Conservation (phyloP, 1,284 basidiomycete genomes). For the Acaromyces ingoldii region DNA sequence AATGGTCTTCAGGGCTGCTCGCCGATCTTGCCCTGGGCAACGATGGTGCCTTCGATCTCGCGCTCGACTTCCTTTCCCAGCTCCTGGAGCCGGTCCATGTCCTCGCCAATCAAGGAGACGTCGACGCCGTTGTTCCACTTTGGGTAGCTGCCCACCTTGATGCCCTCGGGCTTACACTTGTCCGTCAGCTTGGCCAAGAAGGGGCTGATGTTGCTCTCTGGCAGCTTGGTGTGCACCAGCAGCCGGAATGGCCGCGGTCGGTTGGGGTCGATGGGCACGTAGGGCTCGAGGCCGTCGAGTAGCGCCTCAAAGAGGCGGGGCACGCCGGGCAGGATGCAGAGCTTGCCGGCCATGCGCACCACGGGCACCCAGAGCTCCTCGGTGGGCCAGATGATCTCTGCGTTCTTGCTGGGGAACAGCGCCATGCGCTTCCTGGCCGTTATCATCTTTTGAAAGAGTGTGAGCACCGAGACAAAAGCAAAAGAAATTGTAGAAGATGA, state of each 20-base stretch:
- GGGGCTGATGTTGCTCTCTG: slow-evolving; percentile 58
- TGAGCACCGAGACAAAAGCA: neutral
- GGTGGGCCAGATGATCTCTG: slow-evolving; percentile 36
- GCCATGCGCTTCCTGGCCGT: slow-evolving; percentile 45
- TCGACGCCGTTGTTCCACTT: slow-evolving; percentile 60
- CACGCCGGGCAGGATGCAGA: slow-evolving; percentile 87
- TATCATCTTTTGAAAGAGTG: slow-evolving; percentile 17
- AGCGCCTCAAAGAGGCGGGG: slow-evolving; percentile 67
- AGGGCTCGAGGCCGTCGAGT: slow-evolving; percentile 58
- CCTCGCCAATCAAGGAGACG: slow-evolving; percentile 73
- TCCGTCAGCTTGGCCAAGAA: slow-evolving; percentile 74
- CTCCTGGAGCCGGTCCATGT: slow-evolving; percentile 21
- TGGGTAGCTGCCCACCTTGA: slow-evolving; percentile 71
- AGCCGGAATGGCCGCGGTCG: slow-evolving; percentile 30
- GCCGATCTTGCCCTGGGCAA: slow-evolving; percentile 54
- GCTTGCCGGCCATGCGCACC: slow-evolving; percentile 71
- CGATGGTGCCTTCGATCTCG: slow-evolving; percentile 55
- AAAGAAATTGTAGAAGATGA: neutral
- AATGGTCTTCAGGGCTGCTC: no score
- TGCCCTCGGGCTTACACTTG: slow-evolving; percentile 67
- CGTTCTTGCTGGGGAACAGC: slow-evolving; percentile 25
- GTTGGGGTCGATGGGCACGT: slow-evolving; percentile 50
- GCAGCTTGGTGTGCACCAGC: slow-evolving; percentile 57
- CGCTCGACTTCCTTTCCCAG: slow-evolving; percentile 51
- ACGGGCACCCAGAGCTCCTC: slow-evolving; percentile 72